phyloP scores from a whole-genome alignment of 345 rosid genomes.

The Xanthoceras sorbifolium region DNA sequence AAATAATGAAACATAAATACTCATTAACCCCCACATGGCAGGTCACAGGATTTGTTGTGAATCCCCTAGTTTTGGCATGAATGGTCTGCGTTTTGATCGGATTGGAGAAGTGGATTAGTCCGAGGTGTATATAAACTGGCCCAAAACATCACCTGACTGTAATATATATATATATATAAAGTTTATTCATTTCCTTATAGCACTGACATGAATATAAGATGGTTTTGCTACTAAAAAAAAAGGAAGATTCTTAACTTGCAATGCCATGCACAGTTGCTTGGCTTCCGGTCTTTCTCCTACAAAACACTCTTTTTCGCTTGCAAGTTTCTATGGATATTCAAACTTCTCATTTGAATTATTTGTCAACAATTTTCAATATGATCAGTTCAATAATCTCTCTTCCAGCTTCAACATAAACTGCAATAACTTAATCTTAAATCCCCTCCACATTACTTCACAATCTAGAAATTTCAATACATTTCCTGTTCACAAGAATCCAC shows the following conservation, averaged over 20 bases:
- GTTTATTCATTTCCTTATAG: too few relatives aligned
- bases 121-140: too few relatives aligned
- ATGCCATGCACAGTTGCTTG: not conserved
- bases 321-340: not conserved
- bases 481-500: not conserved
- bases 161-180: too few relatives aligned
- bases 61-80: too few relatives aligned
- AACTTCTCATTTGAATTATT: not conserved
- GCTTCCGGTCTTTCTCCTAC: slow-evolving; percentile 11
- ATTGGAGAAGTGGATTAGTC: too few relatives aligned
- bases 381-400: slow-evolving; percentile 14
- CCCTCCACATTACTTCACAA: slow-evolving; percentile 1
- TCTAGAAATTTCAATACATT: not conserved
- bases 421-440: slow-evolving; percentile 3
- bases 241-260: slow-evolving; percentile 37
- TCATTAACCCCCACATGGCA: too few relatives aligned
- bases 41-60: too few relatives aligned
- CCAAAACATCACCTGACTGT: too few relatives aligned
- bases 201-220: too few relatives aligned
- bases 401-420: not conserved
- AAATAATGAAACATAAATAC: too few relatives aligned
- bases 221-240: not conserved
- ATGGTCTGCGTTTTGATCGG: too few relatives aligned
- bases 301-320: not conserved
- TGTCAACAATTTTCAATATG: slow-evolving; percentile 20